Base-by-base conservation (phyloP, 2,329 filamentous ascomycete species). In the Paraphaeosphaeria minitans region DNA sequence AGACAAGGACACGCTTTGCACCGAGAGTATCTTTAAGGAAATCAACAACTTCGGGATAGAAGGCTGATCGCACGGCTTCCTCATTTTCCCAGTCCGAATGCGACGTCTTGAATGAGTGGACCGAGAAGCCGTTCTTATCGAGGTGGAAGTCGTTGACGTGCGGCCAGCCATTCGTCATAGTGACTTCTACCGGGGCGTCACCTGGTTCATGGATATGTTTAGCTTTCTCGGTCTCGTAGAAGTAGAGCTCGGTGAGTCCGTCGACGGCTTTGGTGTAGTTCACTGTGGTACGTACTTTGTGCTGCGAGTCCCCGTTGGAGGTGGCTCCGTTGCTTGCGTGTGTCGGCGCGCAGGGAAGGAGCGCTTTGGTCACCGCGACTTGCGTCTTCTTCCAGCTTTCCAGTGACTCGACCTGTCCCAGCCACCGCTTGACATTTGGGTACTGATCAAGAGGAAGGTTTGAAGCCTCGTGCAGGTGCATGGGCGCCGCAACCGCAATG, bases 1-100 rank as follows among this genome's bases (percentile, higher is more conserved):
- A 83, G 55, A 83, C 81, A 51, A 82, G 73, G 33, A 82, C 71
- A 4, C 75, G 71, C 24, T 75, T 77, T 9, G 79, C 80, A 16
- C 80, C 80, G 3, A 77, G 75, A 27, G 77, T 78, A 55, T 77
- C 74, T 57, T 82, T 81, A 14, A 83, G 60, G 55, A 83, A 75
- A 21, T 79, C 74, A 31, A 82, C 80, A 16, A 80, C 75, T 60
- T 83, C 79, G 0, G 80, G 77, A 54, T 83, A 83, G 59, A 82
- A 82, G 4, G 76, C 66, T 1, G 63, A 59, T 48, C 73, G 70
- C 22, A 82, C 78, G n/a, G 70, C 60, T 10, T 79, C 75, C 4
- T 81, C 76, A 22, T 81, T 76, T 49, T 78, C 66, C 66, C 80
- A 82, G 0, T 72, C 66, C 19, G 73, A 70, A 53, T 77, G 78